phyloP scores from a whole-genome alignment of 1,284 basidiomycete genomes.

The Puccinia hordei region DNA sequence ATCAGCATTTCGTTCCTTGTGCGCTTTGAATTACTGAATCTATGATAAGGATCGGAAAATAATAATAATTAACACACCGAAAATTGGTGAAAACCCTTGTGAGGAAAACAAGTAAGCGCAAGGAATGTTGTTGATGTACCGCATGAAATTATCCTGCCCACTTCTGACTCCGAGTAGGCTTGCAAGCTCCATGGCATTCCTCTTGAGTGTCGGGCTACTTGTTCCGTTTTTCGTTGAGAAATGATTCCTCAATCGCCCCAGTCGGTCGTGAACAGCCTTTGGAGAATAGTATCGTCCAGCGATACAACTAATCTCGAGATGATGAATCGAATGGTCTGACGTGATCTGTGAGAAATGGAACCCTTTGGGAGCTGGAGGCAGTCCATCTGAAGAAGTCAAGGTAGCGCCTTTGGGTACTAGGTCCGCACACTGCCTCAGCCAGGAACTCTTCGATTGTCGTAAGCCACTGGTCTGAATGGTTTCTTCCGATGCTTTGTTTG shows the following conservation, averaged over 20 bases:
- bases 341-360: slow-evolving; percentile 37
- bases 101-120: background rate
- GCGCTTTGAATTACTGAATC: background rate
- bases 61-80: too few species aligned
- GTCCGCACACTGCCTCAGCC: slow-evolving; percentile 7
- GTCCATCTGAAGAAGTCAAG: background rate
- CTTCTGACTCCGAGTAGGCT: slow-evolving; percentile 35
- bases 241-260: slow-evolving; percentile 2
- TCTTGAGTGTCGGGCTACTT: background rate
- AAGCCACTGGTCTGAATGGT: background rate
- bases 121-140: background rate
- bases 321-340: slow-evolving; percentile 6
- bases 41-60: background rate
- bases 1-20: background rate
- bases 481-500: background rate
- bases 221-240: background rate
- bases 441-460: background rate
- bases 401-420: background rate
- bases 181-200: background rate
- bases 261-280: background rate
- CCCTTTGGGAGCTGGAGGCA: slow-evolving; percentile 28
- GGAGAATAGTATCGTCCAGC: slow-evolving; percentile 49
- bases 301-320: slow-evolving; percentile 36
- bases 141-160: slow-evolving; percentile 42
- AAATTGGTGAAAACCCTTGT: too few species aligned